Base-by-base conservation (phyloP, 2,329 filamentous ascomycete genomes). In the Graphiopsis chlorocephala region DNA sequence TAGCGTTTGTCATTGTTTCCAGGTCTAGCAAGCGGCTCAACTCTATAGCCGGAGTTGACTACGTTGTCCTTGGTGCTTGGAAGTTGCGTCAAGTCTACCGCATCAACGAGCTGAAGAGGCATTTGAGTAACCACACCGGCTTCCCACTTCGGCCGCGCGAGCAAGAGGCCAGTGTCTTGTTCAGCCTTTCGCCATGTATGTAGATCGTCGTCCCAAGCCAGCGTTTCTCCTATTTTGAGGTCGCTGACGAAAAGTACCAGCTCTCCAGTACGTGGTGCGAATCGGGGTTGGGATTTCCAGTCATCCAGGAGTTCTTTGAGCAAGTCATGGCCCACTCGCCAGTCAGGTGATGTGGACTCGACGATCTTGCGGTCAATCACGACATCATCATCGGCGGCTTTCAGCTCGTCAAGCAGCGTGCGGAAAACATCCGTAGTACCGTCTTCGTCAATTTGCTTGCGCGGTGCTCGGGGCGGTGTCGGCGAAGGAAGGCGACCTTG, bases 21-120 rank as follows among this genome's bases (percentile, higher is more conserved):
- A 0, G 83, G 81, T 65, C 85, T 75, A 0, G 85, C 80, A 14
- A 87, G 73, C 0, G 83, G 84, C 68, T 88, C 86, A 1, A 88
- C 77, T 0, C 86, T 82, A 64, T 86, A 84, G 0, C 85, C 85
- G 28, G 82, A 81, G 64, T 81, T 81, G 62, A 80, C 83, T 14
- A 86, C 72, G 14, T 75, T 78, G 35, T 71, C 76, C 38, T 75
- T 69, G 55, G 82, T 80, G 0, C 74, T 60, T 2, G 78, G 74
- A 14, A 79, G 72, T 4, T 75, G 68, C 25, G 78, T 71, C 2
- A 86, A 73, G 64, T 86, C 84, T n/a, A 81, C 75, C 17, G 81
- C 74, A 1, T 74, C 70, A 0, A 79, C 70, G 1, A 71, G 58
- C 26, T 83, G 80, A 1, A 78, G 74, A 0, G 85, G 81, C 4